A percentile compares a stretch with the other conserved stretches of the same genome.
Evolutionary conservation across 2,329 filamentous ascomycete species (phyloP).

Genomic region (Aspergillus costaricaensis): DNA sequence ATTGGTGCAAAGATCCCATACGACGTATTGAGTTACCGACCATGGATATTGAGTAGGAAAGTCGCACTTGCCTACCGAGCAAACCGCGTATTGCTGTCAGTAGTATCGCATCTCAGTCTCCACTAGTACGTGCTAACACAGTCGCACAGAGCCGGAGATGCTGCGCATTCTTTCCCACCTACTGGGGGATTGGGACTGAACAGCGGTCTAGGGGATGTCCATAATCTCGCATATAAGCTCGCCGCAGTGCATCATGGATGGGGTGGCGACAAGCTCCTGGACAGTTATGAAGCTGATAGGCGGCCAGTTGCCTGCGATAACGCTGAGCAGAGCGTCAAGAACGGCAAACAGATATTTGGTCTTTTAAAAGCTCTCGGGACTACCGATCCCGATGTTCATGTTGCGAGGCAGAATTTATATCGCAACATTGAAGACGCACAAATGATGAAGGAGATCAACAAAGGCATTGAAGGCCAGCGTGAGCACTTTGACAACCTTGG

Average conservation of each 20-base stretch:
- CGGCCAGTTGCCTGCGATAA: slow-evolving; percentile 45
- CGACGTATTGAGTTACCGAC: slow-evolving; percentile 44
- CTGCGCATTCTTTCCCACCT: slow-evolving; percentile 57
- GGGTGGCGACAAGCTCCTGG: slow-evolving; percentile 29
- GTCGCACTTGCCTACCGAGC: slow-evolving; percentile 42
- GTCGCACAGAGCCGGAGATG: slow-evolving; percentile 50
- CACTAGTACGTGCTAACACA: background rate
- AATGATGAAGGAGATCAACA: slow-evolving; percentile 6
- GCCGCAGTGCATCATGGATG: slow-evolving; percentile 39
- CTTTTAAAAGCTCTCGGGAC: slow-evolving; percentile 45
- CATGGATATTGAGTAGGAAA: slow-evolving; percentile 47
- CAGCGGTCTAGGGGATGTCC: slow-evolving; percentile 53
- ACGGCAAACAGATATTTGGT: slow-evolving; percentile 46
- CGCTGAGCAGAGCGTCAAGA: slow-evolving; percentile 48
- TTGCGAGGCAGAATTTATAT: slow-evolving; percentile 13
- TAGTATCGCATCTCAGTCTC: slow-evolving; percentile 11
- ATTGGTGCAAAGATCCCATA: slow-evolving; percentile 32
- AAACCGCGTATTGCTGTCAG: slow-evolving; percentile 43
- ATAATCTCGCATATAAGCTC: slow-evolving; percentile 51
- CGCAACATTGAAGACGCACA: slow-evolving; percentile 10
- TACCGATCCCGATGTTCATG: slow-evolving; percentile 22
- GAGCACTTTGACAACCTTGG: slow-evolving; percentile 20
- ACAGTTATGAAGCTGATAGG: slow-evolving; percentile 42
- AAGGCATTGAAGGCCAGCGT: slow-evolving; percentile 15
- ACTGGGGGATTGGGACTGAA: slow-evolving; percentile 59